Percentiles rank a stretch among this genome's conserved stretches.
Conservation (phyloP, 495 filamentous ascomycete genomes). For the Penicillium psychrofluorescens region DNA sequence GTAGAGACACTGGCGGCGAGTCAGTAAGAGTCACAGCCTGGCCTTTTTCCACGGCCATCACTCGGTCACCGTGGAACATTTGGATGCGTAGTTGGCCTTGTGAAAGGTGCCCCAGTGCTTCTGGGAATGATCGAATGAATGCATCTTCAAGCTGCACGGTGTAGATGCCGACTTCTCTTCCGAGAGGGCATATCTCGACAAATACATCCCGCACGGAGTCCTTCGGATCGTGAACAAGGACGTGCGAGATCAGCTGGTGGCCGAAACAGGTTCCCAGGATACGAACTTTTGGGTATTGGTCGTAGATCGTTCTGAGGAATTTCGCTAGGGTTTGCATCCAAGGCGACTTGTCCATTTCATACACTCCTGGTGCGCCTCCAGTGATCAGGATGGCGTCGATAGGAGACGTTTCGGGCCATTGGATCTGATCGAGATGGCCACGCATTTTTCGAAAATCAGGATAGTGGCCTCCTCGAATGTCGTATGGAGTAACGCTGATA, state of each 20-base stretch:
- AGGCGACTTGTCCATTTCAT: constrained; percentile 19
- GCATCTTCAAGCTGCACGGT: constrained; percentile 16
- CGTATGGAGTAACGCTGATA: constrained; percentile 23
- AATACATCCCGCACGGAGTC: constrained; percentile 17
- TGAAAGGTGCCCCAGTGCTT: constrained; percentile 7
- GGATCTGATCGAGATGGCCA: constrained; percentile 4
- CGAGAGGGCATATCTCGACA: constrained; percentile 22
- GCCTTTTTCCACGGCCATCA: constrained; percentile 21
- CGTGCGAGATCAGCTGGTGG: constrained; percentile 33
- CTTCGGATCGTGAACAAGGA: constrained; percentile 13
- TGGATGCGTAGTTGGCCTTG: constrained; percentile 21
- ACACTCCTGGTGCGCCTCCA: constrained; percentile 22
- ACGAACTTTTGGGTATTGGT: constrained; percentile 25
- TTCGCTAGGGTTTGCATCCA: constrained; percentile 23
- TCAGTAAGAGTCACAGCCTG: constrained; percentile 9
- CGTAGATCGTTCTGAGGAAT: constrained; percentile 25
- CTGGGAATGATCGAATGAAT: constrained; percentile 16
- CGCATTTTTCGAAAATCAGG: constrained; percentile 18
- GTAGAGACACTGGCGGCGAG: constrained; percentile 18
- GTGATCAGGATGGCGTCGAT: constrained; percentile 29
- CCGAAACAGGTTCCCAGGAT: constrained; percentile 36
- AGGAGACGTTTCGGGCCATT: constrained; percentile 8
- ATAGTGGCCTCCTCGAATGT: constrained; percentile 24
- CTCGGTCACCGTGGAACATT: constrained; percentile 33
- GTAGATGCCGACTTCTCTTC: constrained; percentile 26